These are phyloP conservation scores for Ulvella scutata DNA, from an alignment of 139 green algal genomes.

Conservation along the genomic window DNA sequence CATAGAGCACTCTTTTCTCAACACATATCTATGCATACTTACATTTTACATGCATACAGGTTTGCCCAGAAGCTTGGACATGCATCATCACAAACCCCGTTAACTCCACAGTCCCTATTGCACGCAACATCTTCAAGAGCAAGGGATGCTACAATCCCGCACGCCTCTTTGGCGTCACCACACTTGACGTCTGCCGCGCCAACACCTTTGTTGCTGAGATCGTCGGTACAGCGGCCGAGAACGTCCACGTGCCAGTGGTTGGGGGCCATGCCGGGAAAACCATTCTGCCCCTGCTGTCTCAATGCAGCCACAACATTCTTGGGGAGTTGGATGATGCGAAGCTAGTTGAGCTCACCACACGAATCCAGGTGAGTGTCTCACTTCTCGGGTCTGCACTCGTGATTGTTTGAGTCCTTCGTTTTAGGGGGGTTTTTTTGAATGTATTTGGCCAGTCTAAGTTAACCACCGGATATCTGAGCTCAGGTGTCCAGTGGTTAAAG, in stretches of 20 bases:
- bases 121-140: constrained; percentile 41
- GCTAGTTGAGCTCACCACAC: constrained; percentile 4
- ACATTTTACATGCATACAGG: too few relatives aligned
- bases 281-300: constrained; percentile 94
- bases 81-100: constrained; percentile 51
- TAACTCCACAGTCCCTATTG: constrained; percentile 55
- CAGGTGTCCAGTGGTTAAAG: too few relatives aligned
- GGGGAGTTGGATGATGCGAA: constrained; percentile 1
- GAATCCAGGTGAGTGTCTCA: not conserved
- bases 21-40: too few relatives aligned
- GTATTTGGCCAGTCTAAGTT: not conserved
- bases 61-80: constrained; percentile 1
- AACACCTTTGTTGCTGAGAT: constrained; percentile 35
- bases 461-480: too few relatives aligned
- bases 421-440: not conserved
- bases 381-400: not conserved
- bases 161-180: constrained; percentile 69
- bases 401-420: not conserved
- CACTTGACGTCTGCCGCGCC: constrained; percentile 47
- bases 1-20: too few relatives aligned
- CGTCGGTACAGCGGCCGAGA: constrained; percentile 21
- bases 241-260: constrained; percentile 89
- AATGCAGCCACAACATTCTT: constrained; percentile 19
- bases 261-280: constrained; percentile 93
- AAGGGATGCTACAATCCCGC: constrained; percentile 10